Evolutionary conservation across 2,329 filamentous ascomycete genomes (phyloP).

Genomic region (Pseudopithomyces maydicus): DNA sequence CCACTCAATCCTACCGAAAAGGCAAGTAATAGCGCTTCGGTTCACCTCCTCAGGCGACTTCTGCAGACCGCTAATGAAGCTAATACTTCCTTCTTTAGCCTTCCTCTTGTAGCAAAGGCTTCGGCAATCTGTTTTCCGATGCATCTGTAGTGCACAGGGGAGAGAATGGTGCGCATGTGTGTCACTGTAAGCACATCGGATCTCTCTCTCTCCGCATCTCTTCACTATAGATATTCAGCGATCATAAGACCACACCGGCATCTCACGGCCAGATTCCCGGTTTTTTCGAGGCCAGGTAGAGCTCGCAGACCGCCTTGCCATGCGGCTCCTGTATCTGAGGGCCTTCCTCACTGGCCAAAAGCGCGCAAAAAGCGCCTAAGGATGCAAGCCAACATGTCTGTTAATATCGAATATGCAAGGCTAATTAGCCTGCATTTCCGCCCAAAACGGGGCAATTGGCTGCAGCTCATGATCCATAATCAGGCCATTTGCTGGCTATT

Average conservation of each 20-base stretch:
- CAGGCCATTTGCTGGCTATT: slow-evolving; percentile 37
- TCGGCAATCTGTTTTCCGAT: not conserved
- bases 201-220: slow-evolving; percentile 18
- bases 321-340: slow-evolving; percentile 10
- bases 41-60: slow-evolving; percentile 17
- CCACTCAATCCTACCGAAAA: slow-evolving; percentile 10
- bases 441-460: slow-evolving; percentile 34
- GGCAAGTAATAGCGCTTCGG: slow-evolving; percentile 25
- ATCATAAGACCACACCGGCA: slow-evolving; percentile 15
- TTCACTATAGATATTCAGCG: slow-evolving; percentile 12
- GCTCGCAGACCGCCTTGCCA: slow-evolving; percentile 2
- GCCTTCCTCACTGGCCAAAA: slow-evolving; percentile 10
- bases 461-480: slow-evolving; percentile 23
- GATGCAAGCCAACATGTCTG: slow-evolving; percentile 17
- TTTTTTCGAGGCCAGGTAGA: slow-evolving; percentile 6
- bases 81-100: slow-evolving; percentile 27
- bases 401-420: slow-evolving; percentile 21
- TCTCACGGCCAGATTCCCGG: slow-evolving; percentile 17
- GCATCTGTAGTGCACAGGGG: not conserved
- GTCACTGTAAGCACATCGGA: slow-evolving; percentile 16
- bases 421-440: slow-evolving; percentile 41
- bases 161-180: slow-evolving; percentile 7
- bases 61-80: slow-evolving; percentile 28
- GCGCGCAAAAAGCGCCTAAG: slow-evolving; percentile 7
- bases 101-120: slow-evolving; percentile 18